Evolutionary conservation across 2,329 filamentous ascomycete species (phyloP).

Genomic region (Cladophialophora chaetospira): DNA sequence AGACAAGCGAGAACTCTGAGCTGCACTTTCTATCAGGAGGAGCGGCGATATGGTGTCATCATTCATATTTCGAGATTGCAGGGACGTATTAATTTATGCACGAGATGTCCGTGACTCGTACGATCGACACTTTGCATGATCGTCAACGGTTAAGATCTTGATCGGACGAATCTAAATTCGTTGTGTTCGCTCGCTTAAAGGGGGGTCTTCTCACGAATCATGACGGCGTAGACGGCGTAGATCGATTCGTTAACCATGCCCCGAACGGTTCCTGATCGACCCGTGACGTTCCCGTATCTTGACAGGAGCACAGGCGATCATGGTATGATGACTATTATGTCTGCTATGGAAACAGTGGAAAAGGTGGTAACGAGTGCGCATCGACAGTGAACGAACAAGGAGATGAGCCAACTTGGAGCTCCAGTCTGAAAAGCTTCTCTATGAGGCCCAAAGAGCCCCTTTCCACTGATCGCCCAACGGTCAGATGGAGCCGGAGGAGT

Average conservation of each 20-base stretch:
- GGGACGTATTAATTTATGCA: neutral
- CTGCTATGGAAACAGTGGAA: too few species aligned
- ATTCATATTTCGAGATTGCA: neutral
- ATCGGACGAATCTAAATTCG: neutral
- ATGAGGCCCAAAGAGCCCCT: too few species aligned
- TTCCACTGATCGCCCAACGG: conserved; percentile 14
- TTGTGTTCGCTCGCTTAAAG: neutral
- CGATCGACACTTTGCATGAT: neutral
- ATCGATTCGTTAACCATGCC: too few species aligned
- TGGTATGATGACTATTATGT: too few species aligned
- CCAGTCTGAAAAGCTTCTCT: too few species aligned
- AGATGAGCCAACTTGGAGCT: too few species aligned
- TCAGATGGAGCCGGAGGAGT: neutral
- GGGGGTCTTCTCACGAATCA: neutral
- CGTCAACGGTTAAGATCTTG: neutral
- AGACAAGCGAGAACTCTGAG: neutral
- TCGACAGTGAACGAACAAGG: too few species aligned
- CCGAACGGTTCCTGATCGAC: too few species aligned
- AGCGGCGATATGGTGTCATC: neutral
- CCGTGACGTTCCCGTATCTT: too few species aligned
- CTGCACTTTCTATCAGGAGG: too few species aligned
- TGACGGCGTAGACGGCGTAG: neutral
- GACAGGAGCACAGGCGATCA: too few species aligned
- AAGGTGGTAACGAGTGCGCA: too few species aligned
- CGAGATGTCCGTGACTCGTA: neutral